Percentiles rank a stretch among this genome's conserved stretches.
Conservation (phyloP, 768 basidiomycete species). For the Amylocystis lapponica region DNA sequence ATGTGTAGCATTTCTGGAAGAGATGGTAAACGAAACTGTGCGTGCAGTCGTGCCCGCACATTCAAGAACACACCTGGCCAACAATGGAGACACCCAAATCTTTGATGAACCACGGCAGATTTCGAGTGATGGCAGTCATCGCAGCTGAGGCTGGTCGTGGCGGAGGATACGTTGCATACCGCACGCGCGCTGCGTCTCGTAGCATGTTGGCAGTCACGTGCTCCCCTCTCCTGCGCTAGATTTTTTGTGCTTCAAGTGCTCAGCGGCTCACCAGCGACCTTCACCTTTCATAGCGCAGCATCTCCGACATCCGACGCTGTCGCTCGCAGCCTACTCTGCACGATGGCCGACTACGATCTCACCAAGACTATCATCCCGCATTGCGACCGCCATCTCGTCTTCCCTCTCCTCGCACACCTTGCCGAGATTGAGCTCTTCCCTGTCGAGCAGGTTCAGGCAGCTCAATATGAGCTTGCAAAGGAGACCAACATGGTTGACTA, state of each 20-base stretch:
- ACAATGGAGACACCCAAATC: constrained; percentile 79
- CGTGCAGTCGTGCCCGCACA: background rate
- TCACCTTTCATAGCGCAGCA: no score
- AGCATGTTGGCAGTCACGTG: no score
- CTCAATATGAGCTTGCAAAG: constrained; percentile 96
- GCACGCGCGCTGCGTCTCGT: background rate
- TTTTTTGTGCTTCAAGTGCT: no score
- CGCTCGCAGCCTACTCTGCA: no score
- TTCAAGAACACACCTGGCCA: constrained; percentile 55
- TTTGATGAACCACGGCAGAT: constrained; percentile 80
- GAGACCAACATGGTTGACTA: constrained; percentile 99
- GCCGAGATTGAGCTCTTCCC: constrained; percentile 71
- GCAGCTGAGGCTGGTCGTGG: no score
- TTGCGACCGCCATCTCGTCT: constrained; percentile 91
- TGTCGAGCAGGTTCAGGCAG: constrained; percentile 70
- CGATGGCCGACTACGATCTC: constrained; percentile 88
- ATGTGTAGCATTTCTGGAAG: constrained; percentile 82
- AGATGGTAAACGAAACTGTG: background rate
- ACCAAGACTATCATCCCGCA: constrained; percentile 87
- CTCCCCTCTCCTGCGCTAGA: no score
- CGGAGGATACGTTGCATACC: background rate
- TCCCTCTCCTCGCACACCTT: constrained; percentile 89
- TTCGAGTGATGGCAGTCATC: constrained; percentile 79
- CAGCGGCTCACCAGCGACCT: no score
- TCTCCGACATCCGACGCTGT: no score